phyloP scores from a whole-genome alignment of 2,329 filamentous ascomycete species.

The Aureobasidium sp. region DNA sequence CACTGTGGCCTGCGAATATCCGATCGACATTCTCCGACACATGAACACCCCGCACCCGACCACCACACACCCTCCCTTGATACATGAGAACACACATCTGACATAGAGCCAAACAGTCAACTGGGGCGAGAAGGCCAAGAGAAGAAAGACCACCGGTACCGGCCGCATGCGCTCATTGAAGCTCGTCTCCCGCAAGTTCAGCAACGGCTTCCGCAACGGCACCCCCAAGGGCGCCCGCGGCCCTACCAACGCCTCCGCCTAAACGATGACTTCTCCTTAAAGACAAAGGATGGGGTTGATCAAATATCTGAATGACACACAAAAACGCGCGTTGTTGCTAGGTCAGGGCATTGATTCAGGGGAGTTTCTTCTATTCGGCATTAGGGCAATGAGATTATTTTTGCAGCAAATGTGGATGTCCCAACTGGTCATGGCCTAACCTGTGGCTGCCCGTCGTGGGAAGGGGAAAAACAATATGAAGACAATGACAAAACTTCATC shows the following conservation, averaged over 20 bases:
- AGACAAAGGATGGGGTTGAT: not conserved
- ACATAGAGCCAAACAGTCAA: conserved; percentile 59
- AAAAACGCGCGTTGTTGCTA: not conserved
- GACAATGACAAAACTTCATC: conserved; percentile 12
- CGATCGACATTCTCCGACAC: not conserved
- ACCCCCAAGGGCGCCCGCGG: conserved; percentile 77
- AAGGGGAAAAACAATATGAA: not conserved
- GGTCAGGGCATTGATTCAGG: conserved; percentile 1
- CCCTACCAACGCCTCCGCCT: conserved; percentile 36
- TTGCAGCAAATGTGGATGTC: not conserved
- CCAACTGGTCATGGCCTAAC: not conserved
- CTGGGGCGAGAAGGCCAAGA: conserved; percentile 99
- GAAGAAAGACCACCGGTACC: conserved; percentile 98
- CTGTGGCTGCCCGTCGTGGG: not conserved
- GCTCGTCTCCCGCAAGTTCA: conserved; percentile 85
- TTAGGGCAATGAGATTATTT: conserved; percentile 6
- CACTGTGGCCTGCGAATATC: not conserved
- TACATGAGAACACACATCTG: conserved; percentile 14
- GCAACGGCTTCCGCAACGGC: conserved; percentile 95
- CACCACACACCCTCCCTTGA: not conserved
- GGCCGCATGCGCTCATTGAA: conserved; percentile 95
- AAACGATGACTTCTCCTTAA: conserved; percentile 10
- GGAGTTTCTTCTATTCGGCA: not conserved
- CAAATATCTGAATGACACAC: not conserved
- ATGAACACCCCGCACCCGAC: not conserved